phyloP scores from a whole-genome alignment of 2,329 filamentous ascomycete genomes.

The Pestalotiopsis sp. region DNA sequence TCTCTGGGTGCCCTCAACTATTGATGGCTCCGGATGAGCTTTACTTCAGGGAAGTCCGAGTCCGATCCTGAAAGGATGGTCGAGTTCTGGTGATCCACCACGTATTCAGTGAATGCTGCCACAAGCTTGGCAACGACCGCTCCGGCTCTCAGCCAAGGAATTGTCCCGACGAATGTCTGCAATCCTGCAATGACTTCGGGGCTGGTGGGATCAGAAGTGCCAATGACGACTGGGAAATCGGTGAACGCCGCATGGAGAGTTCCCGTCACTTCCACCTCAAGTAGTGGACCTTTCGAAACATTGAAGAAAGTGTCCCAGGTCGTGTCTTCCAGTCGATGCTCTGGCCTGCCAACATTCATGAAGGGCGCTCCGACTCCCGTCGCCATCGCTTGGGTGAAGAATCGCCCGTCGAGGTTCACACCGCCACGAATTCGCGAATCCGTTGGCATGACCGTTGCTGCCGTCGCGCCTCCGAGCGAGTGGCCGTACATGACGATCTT shows the following conservation, averaged over 20 bases:
- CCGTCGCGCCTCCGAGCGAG: slow-evolving; percentile 16
- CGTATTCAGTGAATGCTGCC: not conserved
- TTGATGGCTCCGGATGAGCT: not conserved
- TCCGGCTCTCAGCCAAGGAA: not conserved
- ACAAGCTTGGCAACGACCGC: not conserved
- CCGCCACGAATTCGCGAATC: slow-evolving; percentile 14
- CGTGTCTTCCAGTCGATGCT: slow-evolving; percentile 30
- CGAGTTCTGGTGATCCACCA: not conserved
- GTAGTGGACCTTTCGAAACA: slow-evolving; percentile 26
- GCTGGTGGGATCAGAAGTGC: not conserved
- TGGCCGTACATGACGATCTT: slow-evolving; percentile 16
- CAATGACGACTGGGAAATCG: slow-evolving; percentile 23
- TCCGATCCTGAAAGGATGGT: not conserved
- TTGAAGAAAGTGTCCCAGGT: slow-evolving; percentile 36
- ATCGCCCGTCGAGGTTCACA: slow-evolving; percentile 12
- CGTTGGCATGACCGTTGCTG: slow-evolving; percentile 3
- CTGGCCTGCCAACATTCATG: slow-evolving; percentile 31
- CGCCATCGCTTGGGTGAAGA: slow-evolving; percentile 29
- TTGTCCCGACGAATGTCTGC: not conserved
- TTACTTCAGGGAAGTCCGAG: not conserved
- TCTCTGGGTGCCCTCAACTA: not conserved
- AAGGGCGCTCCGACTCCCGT: slow-evolving; percentile 33
- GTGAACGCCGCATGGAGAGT: slow-evolving; percentile 36
- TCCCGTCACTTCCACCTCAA: slow-evolving; percentile 26
- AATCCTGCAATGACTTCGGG: slow-evolving; percentile 12